phyloP scores from a whole-genome alignment of 306 rosid species.

The Vicia villosa region DNA sequence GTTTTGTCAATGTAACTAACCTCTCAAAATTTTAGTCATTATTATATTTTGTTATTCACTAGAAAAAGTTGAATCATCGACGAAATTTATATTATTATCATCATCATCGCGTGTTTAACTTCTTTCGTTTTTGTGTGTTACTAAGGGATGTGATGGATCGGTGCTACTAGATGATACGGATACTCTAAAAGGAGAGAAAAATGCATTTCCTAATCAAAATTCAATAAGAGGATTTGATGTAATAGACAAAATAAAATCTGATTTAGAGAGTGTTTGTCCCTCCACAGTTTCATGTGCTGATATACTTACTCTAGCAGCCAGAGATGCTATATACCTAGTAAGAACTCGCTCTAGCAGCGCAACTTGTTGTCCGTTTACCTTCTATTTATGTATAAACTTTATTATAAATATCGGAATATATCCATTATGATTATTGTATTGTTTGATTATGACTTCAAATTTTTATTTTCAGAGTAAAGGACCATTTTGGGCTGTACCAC shows the following conservation, averaged over 20 bases:
- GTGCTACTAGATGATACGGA: conserved; percentile 72
- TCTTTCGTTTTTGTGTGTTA: conserved; percentile 3
- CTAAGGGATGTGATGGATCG: conserved; percentile 88
- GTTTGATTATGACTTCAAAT: neutral
- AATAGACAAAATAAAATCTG: conserved; percentile 77
- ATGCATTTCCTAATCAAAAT: conserved; percentile 61
- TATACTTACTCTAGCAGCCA: conserved; percentile 72
- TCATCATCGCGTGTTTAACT: neutral
- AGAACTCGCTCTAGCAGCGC: conserved; percentile 45
- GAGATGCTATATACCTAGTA: conserved; percentile 81
- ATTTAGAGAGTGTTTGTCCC: conserved; percentile 76
- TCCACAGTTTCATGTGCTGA: conserved; percentile 86
- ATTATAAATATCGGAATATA: too few species aligned
- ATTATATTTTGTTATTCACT: neutral
- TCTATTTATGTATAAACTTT: too few species aligned
- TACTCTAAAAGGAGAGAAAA: conserved; percentile 79
- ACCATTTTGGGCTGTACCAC: conserved; percentile 66
- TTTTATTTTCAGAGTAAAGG: conserved; percentile 56
- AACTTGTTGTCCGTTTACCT: too few species aligned
- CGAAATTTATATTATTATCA: neutral
- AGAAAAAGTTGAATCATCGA: neutral
- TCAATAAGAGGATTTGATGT: conserved; percentile 82
- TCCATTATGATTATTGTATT: too few species aligned
- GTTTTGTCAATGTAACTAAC: conserved; percentile 66
- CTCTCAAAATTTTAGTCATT: neutral